Conservation (phyloP, 371 early-diverging fungal species). For the Basidiobolus meristosporus region DNA sequence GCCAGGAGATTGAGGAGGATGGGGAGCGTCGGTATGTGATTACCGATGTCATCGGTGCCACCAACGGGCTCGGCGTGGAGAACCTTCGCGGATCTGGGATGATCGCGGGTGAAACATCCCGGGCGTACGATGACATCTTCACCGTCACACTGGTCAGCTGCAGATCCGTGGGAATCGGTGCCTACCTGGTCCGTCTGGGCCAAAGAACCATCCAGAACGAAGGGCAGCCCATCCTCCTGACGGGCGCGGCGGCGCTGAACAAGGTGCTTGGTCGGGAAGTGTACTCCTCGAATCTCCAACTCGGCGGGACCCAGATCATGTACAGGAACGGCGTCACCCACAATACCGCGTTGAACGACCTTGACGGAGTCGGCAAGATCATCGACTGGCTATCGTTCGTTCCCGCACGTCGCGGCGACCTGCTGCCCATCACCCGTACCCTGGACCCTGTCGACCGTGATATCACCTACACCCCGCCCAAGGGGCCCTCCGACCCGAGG, state of each 20-base stretch:
- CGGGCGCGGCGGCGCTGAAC: conserved; percentile 95
- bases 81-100: conserved; percentile 93
- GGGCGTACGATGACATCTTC: conserved; percentile 93
- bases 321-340: conserved; percentile 96
- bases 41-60: conserved; percentile 73
- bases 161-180: conserved; percentile 98
- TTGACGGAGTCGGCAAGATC: conserved; percentile 82
- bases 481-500: conserved; percentile 80
- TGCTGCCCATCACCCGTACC: conserved; percentile 31
- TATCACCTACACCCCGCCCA: conserved; percentile 56
- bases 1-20: too few species aligned
- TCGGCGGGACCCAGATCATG: conserved; percentile 98
- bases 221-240: conserved; percentile 94
- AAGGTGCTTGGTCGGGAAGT: conserved; percentile 96
- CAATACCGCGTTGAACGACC: conserved; percentile 84
- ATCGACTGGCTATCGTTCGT: conserved; percentile 89
- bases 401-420: conserved; percentile 43
- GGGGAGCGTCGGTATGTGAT: conserved; percentile 78
- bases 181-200: conserved; percentile 95
- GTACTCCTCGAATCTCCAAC: conserved; percentile 93
- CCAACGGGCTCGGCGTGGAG: conserved; percentile 95
- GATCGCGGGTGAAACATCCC: conserved; percentile 94
- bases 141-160: conserved; percentile 94
- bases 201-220: conserved; percentile 95
- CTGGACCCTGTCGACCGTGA: conserved; percentile 51